Conservation (phyloP, 306 rosid species). For the Lupinus albus region DNA sequence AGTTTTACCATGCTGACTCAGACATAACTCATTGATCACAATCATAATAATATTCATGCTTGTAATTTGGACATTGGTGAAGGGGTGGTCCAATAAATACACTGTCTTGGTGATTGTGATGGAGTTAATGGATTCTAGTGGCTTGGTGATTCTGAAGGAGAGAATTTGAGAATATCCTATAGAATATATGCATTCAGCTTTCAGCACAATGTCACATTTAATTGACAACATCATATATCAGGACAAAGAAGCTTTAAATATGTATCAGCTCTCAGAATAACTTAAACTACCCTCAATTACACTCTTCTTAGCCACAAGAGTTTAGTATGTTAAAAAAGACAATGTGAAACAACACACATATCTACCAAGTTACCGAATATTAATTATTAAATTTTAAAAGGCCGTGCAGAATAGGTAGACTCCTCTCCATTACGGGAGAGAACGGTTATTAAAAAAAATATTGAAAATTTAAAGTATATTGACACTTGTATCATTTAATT, state of each 20-base stretch:
- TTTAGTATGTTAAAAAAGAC: not conserved
- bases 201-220: not conserved
- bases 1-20: too few species aligned
- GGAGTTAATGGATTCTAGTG: slow-evolving; percentile 10
- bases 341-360: not conserved
- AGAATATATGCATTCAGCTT: slow-evolving; percentile 41
- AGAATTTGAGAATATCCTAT: slow-evolving; percentile 41
- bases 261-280: too few species aligned
- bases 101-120: not conserved
- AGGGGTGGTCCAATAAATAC: slow-evolving; percentile 2
- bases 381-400: not conserved
- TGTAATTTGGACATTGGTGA: not conserved
- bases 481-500: too few species aligned
- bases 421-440: too few species aligned
- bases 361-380: not conserved
- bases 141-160: slow-evolving; percentile 15
- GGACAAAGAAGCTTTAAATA: too few species aligned
- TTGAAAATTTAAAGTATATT: too few species aligned
- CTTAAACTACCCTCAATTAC: too few species aligned
- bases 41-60: not conserved
- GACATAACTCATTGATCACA: not conserved
- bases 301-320: not conserved
- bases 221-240: not conserved
- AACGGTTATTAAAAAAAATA: too few species aligned
- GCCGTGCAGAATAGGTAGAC: too few species aligned